A percentile compares a stretch with the other conserved stretches of the same genome.
phyloP scores from a whole-genome alignment of 768 basidiomycete genomes.

The Amanita pallidorosea region DNA sequence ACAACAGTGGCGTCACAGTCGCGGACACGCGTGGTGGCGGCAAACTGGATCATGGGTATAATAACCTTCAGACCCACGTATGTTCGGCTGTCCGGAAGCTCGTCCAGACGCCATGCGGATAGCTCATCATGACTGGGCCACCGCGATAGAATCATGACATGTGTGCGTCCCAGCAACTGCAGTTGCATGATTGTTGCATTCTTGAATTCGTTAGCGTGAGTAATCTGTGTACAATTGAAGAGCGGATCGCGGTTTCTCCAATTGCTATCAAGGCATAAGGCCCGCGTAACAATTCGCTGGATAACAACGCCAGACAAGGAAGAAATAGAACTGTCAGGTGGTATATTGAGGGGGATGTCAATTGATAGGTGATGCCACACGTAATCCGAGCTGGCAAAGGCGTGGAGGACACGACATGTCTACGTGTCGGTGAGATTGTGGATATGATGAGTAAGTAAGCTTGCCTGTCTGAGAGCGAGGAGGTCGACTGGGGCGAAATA shows the following conservation, averaged over 20 bases:
- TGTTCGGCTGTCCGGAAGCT: not conserved
- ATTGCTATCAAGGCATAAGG: constrained; percentile 38
- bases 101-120: not conserved
- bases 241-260: constrained; percentile 21
- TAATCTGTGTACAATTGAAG: not conserved
- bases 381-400: constrained; percentile 39
- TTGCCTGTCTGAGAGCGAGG: constrained; percentile 38
- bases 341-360: constrained; percentile 37
- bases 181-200: constrained; percentile 4
- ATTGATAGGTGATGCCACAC: constrained; percentile 42
- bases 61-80: not conserved
- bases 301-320: constrained; percentile 28
- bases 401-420: constrained; percentile 52
- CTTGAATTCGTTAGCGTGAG: not conserved
- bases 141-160: constrained; percentile 2
- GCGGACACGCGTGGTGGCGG: not conserved
- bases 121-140: constrained; percentile 3
- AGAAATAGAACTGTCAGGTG: constrained; percentile 18
- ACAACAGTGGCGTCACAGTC: not conserved
- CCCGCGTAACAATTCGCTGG: constrained; percentile 28
- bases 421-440: constrained; percentile 20
- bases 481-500: constrained; percentile 28
- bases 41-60: constrained; percentile 6
- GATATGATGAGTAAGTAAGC: constrained; percentile 4
- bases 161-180: constrained; percentile 2